Conservation (phyloP, 2,329 filamentous ascomycete genomes). For the Xylaria sp. region DNA sequence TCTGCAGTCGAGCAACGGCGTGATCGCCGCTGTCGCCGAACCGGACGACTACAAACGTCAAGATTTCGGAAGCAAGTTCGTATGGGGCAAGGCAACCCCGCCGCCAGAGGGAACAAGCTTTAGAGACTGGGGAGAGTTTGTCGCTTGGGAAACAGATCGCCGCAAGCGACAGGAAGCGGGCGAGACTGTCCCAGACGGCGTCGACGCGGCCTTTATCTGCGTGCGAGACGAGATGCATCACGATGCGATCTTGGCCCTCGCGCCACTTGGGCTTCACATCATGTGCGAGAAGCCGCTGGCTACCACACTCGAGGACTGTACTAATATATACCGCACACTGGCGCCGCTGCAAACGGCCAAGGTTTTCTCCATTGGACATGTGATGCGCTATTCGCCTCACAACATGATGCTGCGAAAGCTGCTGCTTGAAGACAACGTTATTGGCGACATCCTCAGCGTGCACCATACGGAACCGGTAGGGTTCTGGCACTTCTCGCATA, state of each 20-base stretch:
- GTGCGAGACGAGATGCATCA: slow-evolving; percentile 91
- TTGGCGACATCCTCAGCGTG: slow-evolving; percentile 86
- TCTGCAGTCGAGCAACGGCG: slow-evolving; percentile 70
- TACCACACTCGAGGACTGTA: slow-evolving; percentile 79
- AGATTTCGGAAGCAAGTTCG: slow-evolving; percentile 75
- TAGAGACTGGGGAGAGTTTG: slow-evolving; percentile 76
- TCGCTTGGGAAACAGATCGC: slow-evolving; percentile 75
- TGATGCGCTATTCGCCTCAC: slow-evolving; percentile 91
- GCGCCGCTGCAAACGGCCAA: slow-evolving; percentile 48
- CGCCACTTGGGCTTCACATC: slow-evolving; percentile 78
- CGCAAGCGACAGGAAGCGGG: slow-evolving; percentile 64
- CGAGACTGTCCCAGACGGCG: slow-evolving; percentile 61
- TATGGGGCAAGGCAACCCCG: slow-evolving; percentile 71
- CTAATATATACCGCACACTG: slow-evolving; percentile 75
- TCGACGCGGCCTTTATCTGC: slow-evolving; percentile 72
- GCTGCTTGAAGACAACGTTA: slow-evolving; percentile 76
- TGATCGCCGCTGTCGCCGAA: slow-evolving; percentile 83
- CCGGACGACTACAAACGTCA: slow-evolving; percentile 80
- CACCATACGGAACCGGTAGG: slow-evolving; percentile 95
- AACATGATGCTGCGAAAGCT: slow-evolving; percentile 86
- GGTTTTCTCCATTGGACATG: slow-evolving; percentile 93
- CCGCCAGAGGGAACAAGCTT: slow-evolving; percentile 75
- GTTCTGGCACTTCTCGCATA: slow-evolving; percentile 95
- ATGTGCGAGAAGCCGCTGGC: slow-evolving; percentile 97
- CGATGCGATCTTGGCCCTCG: slow-evolving; percentile 80